These are phyloP conservation scores for Metahyphopichia silvanorum DNA, from an alignment of 805 yeast genomes.

Conservation along the genomic window DNA sequence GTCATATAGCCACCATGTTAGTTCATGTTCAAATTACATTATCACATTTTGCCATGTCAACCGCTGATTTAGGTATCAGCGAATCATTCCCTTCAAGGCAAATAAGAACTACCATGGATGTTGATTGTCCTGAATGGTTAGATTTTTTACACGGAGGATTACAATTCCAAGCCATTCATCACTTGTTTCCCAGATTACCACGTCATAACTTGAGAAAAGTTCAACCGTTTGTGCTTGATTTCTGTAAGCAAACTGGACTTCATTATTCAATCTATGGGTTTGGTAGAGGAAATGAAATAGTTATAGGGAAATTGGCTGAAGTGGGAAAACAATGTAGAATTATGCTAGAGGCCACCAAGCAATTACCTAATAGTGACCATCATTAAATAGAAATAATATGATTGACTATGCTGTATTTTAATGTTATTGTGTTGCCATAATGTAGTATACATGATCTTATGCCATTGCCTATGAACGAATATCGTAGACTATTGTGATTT, in stretches of 20 bases:
- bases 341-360: constrained; percentile 67
- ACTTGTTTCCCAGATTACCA: constrained; percentile 84
- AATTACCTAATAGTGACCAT: constrained; percentile 53
- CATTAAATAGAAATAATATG: constrained; percentile 13
- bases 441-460: no score
- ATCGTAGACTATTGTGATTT: no score
- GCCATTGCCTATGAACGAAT: no score
- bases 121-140: constrained; percentile 89
- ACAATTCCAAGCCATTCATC: constrained; percentile 90
- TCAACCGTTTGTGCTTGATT: constrained; percentile 68
- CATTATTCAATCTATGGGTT: constrained; percentile 84
- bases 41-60: constrained; percentile 91
- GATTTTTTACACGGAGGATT: constrained; percentile 90
- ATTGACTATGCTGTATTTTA: constrained; percentile 23
- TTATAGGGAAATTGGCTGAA: constrained; percentile 65
- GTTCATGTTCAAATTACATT: constrained; percentile 92
- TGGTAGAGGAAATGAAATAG: constrained; percentile 69
- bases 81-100: constrained; percentile 81
- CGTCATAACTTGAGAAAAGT: constrained; percentile 79
- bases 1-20: constrained; percentile 81
- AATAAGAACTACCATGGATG: constrained; percentile 90
- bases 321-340: constrained; percentile 78
- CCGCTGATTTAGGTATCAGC: constrained; percentile 76
- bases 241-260: constrained; percentile 74
- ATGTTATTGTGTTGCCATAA: no score